Evolutionary conservation across 2,329 filamentous ascomycete genomes (phyloP), one percentile per base, ranked within the genome.

Genomic region (Microsporum canis): DNA sequence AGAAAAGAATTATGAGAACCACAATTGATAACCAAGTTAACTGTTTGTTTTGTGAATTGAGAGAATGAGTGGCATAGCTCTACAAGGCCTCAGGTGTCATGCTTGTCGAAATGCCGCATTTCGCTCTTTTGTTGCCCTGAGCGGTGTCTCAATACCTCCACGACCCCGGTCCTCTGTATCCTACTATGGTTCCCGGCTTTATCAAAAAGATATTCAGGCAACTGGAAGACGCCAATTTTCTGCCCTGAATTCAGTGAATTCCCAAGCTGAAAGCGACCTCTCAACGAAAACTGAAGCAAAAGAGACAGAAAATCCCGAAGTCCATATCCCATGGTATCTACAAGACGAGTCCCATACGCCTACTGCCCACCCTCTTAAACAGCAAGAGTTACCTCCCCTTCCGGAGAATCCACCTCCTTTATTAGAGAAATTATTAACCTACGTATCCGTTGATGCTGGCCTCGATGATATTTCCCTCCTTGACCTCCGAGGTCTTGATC

Each of bases 401-500:
- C 91, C 91, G 0, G 75, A 80, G 1, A 80, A 86, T 61, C 78
- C 90, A 0, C 94, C 94, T 0, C 76, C 82, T 0, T 79, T 96
- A 14, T 79, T 96, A 3, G 75, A 82, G 31, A 82, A 85, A 2
- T 79, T 97, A 59, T 77, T 97, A 34, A 80, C 90, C 64, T 89
- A 91, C 70, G 80, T 90, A 1, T 91, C 89, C 5, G 83, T 91
- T 63, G 88, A 95, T 34, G 84, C 96, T 66, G 94, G 94, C 39
- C 78, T 99, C 45, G 90, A 96, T 70, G 83, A 91, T 61, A 78
- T 99, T 55, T 80, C 80, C 0, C 75, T 99, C 4, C 79, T 96
- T 56, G 94, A 99, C 70, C 79, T 99, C 36, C 89, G 94, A 61
- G 77, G 83, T 41, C 80, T 97, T 57, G 88, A 96, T 67, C 91